Percentiles rank a stretch among this genome's conserved stretches.
phyloP scores from a whole-genome alignment of 148 eudicot species.

The Camellia japonica region DNA sequence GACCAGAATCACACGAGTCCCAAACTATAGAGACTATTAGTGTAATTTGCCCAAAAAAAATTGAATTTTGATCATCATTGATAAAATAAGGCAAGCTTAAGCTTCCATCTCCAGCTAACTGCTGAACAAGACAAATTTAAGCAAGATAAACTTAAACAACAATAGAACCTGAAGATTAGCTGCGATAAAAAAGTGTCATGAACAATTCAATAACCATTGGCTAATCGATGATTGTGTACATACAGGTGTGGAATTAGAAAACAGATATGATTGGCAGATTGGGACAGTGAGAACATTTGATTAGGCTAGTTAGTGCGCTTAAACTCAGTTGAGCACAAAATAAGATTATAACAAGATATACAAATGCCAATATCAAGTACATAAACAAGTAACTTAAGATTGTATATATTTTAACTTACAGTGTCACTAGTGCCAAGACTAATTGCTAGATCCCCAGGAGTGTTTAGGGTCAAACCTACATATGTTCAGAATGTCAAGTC shows the following conservation, averaged over 20 bases:
- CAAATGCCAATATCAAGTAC: not conserved
- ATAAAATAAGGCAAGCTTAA: not conserved
- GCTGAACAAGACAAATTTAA: not conserved
- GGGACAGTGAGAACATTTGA: not conserved
- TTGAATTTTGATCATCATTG: not conserved
- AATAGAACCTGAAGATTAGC: not conserved
- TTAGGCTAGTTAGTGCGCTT: not conserved
- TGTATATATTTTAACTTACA: conserved; percentile 41
- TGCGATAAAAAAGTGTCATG: not conserved
- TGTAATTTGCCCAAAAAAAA: too few relatives aligned
- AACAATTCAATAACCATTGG: not conserved
- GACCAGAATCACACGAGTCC: too few relatives aligned
- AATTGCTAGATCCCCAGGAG: conserved; percentile 89
- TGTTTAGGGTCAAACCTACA: conserved; percentile 83
- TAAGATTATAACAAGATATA: not conserved
- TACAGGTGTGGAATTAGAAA: not conserved
- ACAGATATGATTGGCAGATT: not conserved
- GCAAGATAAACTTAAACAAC: not conserved
- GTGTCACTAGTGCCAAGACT: conserved; percentile 99
- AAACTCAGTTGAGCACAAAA: not conserved
- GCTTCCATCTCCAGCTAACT: not conserved
- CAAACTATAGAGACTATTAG: too few relatives aligned
- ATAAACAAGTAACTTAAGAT: conserved; percentile 7
- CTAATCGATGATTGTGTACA: not conserved
- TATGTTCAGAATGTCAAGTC: not conserved